Percentiles rank a stretch among this genome's conserved stretches.
These are phyloP conservation scores for Pisolithus sp. DNA, from an alignment of 768 basidiomycete species.

Conservation along the genomic window DNA sequence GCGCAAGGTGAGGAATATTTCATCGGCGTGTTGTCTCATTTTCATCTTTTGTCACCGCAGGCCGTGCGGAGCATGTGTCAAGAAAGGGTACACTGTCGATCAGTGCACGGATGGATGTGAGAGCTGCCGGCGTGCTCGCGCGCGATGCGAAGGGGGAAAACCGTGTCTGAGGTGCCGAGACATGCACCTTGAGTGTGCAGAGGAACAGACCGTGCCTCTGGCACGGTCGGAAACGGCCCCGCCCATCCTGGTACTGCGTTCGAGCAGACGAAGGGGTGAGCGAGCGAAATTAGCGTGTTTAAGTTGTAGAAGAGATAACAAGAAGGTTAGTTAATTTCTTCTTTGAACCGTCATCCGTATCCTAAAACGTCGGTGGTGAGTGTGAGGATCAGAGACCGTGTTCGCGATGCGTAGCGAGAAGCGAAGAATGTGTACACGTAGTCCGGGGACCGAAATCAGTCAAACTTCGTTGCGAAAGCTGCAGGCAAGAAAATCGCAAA, in stretches of 20 bases:
- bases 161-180: conserved; percentile 32
- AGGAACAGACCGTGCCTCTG: conserved; percentile 29
- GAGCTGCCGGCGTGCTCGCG: conserved; percentile 45
- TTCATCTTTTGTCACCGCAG: conserved; percentile 23
- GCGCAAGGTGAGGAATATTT: conserved; percentile 34
- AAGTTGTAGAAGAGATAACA: conserved; percentile 57
- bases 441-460: conserved; percentile 51
- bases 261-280: conserved; percentile 33
- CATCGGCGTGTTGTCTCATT: not conserved
- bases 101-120: conserved; percentile 61
- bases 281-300: conserved; percentile 55
- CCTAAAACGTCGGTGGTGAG: conserved; percentile 22
- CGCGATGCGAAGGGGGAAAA: conserved; percentile 36
- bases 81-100: conserved; percentile 45
- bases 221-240: conserved; percentile 20
- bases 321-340: conserved; percentile 39
- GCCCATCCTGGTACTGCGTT: conserved; percentile 19
- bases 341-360: not conserved
- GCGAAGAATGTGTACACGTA: conserved; percentile 51
- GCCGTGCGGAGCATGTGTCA: conserved; percentile 54
- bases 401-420: conserved; percentile 48
- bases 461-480: conserved; percentile 54
- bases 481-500: conserved; percentile 47
- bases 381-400: conserved; percentile 62
- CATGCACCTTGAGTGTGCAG: conserved; percentile 38